Conservation (phyloP, 805 yeast genomes). For the Saturnispora halmiae region DNA sequence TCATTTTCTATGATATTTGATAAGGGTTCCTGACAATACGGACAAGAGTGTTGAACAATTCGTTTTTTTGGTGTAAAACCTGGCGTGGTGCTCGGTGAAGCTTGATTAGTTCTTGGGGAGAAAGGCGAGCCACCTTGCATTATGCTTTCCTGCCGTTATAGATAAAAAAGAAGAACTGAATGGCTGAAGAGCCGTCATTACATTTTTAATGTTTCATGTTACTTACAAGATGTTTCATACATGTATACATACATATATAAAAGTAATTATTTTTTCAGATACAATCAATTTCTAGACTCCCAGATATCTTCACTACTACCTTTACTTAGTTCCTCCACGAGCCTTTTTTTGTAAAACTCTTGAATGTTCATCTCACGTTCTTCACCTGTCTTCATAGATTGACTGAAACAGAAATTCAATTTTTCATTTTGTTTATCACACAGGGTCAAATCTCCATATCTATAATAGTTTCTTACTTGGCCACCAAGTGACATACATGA, state of each 20-base stretch:
- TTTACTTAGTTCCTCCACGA: slow-evolving; percentile 48
- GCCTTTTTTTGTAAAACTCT: slow-evolving; percentile 56
- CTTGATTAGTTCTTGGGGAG: neutral
- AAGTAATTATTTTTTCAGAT: neutral
- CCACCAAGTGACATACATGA: slow-evolving; percentile 89
- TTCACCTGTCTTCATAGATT: slow-evolving; percentile 47
- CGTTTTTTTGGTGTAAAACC: slow-evolving; percentile 6
- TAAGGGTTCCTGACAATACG: slow-evolving; percentile 38
- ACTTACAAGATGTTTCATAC: slow-evolving; percentile 8
- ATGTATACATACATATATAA: neutral
- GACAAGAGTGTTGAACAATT: slow-evolving; percentile 25
- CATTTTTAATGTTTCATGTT: slow-evolving; percentile 1
- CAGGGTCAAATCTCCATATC: slow-evolving; percentile 68
- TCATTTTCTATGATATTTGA: slow-evolving; percentile 35
- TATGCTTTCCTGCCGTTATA: neutral
- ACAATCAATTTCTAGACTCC: slow-evolving; percentile 33
- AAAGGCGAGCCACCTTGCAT: neutral
- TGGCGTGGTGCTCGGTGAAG: slow-evolving; percentile 6
- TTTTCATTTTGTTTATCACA: slow-evolving; percentile 66
- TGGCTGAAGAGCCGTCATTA: neutral
- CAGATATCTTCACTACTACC: slow-evolving; percentile 86
- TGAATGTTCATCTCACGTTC: slow-evolving; percentile 45
- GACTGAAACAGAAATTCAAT: slow-evolving; percentile 68
- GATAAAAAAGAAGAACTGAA: neutral
- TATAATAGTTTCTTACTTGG: slow-evolving; percentile 71